Conservation (phyloP, 345 rosid species). For the Salix arbutifolia region DNA sequence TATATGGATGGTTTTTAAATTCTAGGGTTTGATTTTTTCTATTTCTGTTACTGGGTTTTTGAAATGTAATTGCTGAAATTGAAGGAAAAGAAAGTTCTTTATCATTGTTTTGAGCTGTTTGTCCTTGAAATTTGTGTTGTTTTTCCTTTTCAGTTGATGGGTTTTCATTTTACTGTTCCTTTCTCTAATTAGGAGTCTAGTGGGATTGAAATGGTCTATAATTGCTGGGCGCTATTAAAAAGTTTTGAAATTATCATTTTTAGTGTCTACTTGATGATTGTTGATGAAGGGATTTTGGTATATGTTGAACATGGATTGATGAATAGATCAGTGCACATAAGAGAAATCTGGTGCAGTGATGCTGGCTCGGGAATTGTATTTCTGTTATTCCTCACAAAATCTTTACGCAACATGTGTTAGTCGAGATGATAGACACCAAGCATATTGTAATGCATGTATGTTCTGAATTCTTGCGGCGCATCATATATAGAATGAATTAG, state of each 20-base stretch:
- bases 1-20: background rate
- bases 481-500: background rate
- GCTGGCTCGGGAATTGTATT: background rate
- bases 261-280: background rate
- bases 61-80: background rate
- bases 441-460: background rate
- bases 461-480: background rate
- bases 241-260: background rate
- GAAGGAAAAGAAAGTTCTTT: background rate
- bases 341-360: background rate
- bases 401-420: background rate
- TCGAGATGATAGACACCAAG: background rate
- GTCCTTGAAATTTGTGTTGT: background rate
- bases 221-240: constrained; percentile 1
- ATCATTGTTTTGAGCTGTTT: background rate
- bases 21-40: constrained; percentile 36
- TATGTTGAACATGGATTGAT: background rate
- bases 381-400: background rate
- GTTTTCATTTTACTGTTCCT: constrained; percentile 1
- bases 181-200: background rate
- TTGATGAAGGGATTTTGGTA: background rate
- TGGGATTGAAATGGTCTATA: constrained; percentile 13
- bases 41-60: constrained; percentile 7
- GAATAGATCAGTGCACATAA: background rate
- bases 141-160: background rate